These are phyloP conservation scores for Desmodesmus armatus DNA, from an alignment of 139 green algal genomes.

Conservation along the genomic window DNA sequence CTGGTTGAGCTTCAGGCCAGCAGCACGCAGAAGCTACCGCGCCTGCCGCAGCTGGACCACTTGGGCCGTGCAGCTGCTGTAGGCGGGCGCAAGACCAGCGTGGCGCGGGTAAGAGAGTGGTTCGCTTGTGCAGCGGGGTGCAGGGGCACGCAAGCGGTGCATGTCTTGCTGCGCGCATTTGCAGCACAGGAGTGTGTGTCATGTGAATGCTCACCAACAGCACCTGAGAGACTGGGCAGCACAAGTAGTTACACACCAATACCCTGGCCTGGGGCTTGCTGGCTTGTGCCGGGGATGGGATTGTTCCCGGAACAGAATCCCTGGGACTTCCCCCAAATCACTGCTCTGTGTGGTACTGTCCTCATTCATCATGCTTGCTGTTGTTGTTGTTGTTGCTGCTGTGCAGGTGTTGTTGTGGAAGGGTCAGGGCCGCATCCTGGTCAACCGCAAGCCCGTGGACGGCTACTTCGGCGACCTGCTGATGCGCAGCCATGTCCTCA, in stretches of 20 bases:
- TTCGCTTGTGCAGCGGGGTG: neutral
- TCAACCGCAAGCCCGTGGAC: slow-evolving; percentile 82
- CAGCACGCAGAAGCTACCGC: slow-evolving; percentile 43
- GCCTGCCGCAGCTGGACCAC: slow-evolving; percentile 68
- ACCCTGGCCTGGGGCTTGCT: too few relatives aligned
- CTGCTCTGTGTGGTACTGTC: neutral
- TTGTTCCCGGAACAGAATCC: too few relatives aligned
- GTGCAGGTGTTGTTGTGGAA: slow-evolving; percentile 59
- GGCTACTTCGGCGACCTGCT: slow-evolving; percentile 79
- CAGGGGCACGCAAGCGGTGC: too few relatives aligned
- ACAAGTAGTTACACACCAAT: neutral
- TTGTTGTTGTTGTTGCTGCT: neutral
- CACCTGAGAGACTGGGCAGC: too few relatives aligned
- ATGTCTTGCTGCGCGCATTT: too few relatives aligned
- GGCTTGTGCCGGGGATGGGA: too few relatives aligned
- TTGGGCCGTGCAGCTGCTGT: slow-evolving; percentile 65
- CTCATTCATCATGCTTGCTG: neutral
- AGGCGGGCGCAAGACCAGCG: slow-evolving; percentile 58
- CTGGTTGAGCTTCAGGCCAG: too few relatives aligned
- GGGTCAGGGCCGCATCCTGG: slow-evolving; percentile 69
- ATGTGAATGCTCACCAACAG: too few relatives aligned
- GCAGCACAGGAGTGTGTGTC: too few relatives aligned
- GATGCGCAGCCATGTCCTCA: slow-evolving; percentile 72
- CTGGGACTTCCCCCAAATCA: too few relatives aligned
- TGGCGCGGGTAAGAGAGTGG: slow-evolving; percentile 34